Conservation (phyloP, 176 grass and related monocot genomes). For the Eleusine indica region DNA sequence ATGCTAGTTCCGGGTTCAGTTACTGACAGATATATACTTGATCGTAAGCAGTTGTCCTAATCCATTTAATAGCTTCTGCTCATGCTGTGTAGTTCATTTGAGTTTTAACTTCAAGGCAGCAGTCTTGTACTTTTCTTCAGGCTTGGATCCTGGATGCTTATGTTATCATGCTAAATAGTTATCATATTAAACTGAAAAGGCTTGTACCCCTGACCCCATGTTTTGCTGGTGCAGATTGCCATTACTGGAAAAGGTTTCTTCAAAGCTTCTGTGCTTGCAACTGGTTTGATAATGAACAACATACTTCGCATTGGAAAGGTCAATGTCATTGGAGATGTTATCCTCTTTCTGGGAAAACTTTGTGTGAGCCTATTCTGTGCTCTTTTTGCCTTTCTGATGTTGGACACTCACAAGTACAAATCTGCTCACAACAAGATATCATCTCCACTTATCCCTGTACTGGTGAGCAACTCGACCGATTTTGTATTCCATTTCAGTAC, state of each 20-base stretch:
- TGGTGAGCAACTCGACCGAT: conserved; percentile 52
- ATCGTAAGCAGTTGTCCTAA: background rate
- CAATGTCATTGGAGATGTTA: conserved; percentile 95
- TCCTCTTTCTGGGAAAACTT: conserved; percentile 91
- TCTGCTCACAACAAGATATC: conserved; percentile 95
- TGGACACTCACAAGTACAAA: conserved; percentile 95
- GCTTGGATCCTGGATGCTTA: background rate
- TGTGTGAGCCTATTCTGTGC: conserved; percentile 95
- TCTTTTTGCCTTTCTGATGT: conserved; percentile 92
- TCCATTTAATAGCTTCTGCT: background rate
- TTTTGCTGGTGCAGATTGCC: conserved; percentile 70
- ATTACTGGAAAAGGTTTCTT: conserved; percentile 93
- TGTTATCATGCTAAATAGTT: background rate
- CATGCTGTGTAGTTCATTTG: background rate
- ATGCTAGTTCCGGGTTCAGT: background rate
- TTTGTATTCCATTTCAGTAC: background rate
- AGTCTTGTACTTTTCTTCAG: background rate
- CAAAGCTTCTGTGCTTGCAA: conserved; percentile 85
- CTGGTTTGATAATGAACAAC: conserved; percentile 98
- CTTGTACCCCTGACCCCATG: background rate
- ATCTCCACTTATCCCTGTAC: conserved; percentile 83
- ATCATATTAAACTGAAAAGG: background rate
- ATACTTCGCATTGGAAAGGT: conserved; percentile 98
- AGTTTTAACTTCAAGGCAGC: background rate
- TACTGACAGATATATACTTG: background rate